Percentiles rank a stretch among this genome's conserved stretches.
Evolutionary conservation across 2,329 filamentous ascomycete species (phyloP).

Genomic region (Chalara sp.): DNA sequence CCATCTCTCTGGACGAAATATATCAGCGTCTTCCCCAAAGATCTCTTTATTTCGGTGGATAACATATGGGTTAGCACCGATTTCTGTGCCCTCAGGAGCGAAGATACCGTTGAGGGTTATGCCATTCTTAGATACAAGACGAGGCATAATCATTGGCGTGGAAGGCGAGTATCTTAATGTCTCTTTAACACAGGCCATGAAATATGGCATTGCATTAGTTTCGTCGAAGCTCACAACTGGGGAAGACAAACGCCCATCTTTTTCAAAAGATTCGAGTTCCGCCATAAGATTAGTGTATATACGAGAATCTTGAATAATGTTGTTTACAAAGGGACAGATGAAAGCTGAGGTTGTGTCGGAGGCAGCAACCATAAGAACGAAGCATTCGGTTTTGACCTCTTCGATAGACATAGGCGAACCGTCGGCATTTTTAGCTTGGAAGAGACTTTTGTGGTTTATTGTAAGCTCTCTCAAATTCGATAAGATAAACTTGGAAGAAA

Average conservation of each 20-base stretch:
- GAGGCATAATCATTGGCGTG: constrained; percentile 43
- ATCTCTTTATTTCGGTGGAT: constrained; percentile 40
- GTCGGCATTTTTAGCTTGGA: constrained; percentile 27
- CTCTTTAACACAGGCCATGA: constrained; percentile 43
- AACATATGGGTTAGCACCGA: constrained; percentile 49
- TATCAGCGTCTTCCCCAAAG: constrained; percentile 44
- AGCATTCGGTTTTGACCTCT: constrained; percentile 19
- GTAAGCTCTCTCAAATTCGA: too few species aligned
- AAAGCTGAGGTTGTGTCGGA: constrained; percentile 45
- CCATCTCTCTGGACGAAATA: constrained; percentile 49
- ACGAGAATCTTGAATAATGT: constrained; percentile 31
- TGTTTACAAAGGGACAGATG: constrained; percentile 40
- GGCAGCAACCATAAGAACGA: constrained; percentile 36
- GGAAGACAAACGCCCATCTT: constrained; percentile 25
- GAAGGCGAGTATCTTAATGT: constrained; percentile 43
- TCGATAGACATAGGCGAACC: constrained; percentile 12
- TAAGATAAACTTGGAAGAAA: too few species aligned
- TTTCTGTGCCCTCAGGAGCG: constrained; percentile 22
- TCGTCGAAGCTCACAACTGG: constrained; percentile 37
- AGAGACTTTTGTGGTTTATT: too few species aligned
- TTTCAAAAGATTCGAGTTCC: constrained; percentile 35
- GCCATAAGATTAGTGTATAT: constrained; percentile 40
- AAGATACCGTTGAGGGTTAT: constrained; percentile 9
- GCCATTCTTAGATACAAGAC: constrained; percentile 32
- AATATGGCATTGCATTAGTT: constrained; percentile 36